Percentiles rank a stretch among this genome's conserved stretches.
Conservation (phyloP, 2,329 filamentous ascomycete genomes). For the Calonectria multiphialidica region DNA sequence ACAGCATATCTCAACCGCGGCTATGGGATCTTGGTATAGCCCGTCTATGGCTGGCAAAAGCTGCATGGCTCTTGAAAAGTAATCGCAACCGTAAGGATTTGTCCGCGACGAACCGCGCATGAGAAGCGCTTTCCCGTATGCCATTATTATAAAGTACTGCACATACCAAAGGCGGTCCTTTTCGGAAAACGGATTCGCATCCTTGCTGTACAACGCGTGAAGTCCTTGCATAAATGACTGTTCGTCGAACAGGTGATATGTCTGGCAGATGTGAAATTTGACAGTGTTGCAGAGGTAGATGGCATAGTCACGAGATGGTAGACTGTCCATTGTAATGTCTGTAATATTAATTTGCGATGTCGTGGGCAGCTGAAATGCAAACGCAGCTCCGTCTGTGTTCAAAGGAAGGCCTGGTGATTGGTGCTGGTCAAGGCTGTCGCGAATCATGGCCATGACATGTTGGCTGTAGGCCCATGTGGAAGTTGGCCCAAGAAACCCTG, state of each 20-base stretch:
- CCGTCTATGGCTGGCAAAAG: constrained; percentile 14
- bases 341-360: background rate
- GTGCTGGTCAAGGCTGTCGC: constrained; percentile 8
- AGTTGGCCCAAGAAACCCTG: constrained; percentile 21
- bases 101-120: background rate
- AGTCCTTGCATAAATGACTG: constrained; percentile 7
- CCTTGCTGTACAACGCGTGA: background rate
- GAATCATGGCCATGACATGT: constrained; percentile 23
- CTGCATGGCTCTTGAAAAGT: constrained; percentile 11
- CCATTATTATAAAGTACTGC: constrained; percentile 23
- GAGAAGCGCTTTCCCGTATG: constrained; percentile 15
- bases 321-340: background rate
- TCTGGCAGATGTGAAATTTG: constrained; percentile 22
- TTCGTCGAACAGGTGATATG: constrained; percentile 23
- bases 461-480: constrained; percentile 27
- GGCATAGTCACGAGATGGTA: constrained; percentile 20
- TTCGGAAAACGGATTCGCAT: background rate
- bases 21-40: constrained; percentile 14
- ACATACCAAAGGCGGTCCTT: constrained; percentile 4
- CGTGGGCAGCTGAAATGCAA: constrained; percentile 1
- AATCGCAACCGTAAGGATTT: constrained; percentile 16
- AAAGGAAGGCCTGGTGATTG: background rate
- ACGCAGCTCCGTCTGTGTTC: constrained; percentile 20
- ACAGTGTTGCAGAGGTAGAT: constrained; percentile 21
- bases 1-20: constrained; percentile 21